Percentiles rank a stretch among this genome's conserved stretches.
phyloP scores from a whole-genome alignment of 768 basidiomycete genomes.

The Boletus sp. region DNA sequence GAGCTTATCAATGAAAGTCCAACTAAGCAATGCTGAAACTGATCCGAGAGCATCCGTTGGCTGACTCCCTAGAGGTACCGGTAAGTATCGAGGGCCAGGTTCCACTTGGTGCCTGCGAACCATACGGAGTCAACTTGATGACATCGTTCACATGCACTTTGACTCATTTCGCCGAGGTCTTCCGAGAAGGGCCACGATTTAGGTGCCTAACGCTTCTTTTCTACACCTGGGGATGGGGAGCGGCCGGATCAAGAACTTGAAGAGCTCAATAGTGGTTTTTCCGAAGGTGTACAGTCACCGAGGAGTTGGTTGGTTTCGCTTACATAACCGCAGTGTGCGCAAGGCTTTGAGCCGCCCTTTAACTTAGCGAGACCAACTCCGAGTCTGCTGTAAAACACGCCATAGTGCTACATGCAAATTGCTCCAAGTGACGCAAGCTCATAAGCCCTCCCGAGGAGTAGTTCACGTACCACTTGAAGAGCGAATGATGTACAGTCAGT shows the following conservation, averaged over 20 bases:
- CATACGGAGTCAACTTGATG: constrained; percentile 1
- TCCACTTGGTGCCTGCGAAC: constrained; percentile 4
- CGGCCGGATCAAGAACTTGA: constrained; percentile 17
- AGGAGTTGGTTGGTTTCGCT: neutral
- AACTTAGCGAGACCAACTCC: too few species aligned
- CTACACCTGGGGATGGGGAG: neutral
- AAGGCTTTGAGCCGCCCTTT: too few species aligned
- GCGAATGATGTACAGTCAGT: neutral
- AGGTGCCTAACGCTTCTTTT: constrained; percentile 1
- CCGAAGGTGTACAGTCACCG: too few species aligned
- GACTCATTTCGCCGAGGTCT: constrained; percentile 11
- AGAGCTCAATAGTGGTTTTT: too few species aligned
- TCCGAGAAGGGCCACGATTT: constrained; percentile 2
- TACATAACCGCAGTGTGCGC: neutral
- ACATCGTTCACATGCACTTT: constrained; percentile 3
- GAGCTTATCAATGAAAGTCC: constrained; percentile 7
- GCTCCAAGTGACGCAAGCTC: neutral
- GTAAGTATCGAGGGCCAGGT: neutral
- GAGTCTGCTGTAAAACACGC: too few species aligned
- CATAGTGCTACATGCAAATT: neutral
- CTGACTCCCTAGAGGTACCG: neutral
- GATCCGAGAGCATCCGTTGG: constrained; percentile 19
- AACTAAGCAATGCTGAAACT: constrained; percentile 3
- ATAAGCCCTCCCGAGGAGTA: neutral
- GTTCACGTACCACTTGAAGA: neutral